A percentile compares a stretch with the other conserved stretches of the same genome.
Conservation (phyloP, 345 rosid species). For the Angophora floribunda region DNA sequence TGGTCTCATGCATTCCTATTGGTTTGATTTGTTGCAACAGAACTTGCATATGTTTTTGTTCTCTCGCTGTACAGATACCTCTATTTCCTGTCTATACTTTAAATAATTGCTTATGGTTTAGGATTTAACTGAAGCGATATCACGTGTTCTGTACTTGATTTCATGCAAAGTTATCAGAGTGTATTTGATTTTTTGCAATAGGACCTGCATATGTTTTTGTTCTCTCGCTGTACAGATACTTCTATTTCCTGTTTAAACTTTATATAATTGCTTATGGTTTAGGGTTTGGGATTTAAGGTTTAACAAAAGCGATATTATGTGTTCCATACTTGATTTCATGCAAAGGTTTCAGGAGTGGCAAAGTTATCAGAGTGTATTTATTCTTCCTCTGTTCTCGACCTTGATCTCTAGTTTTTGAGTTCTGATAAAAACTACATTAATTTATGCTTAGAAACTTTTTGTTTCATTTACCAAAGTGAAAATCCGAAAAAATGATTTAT, state of each 20-base stretch:
- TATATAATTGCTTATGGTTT: neutral
- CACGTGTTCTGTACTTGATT: neutral
- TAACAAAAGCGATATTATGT: neutral
- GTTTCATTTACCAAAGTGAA: neutral
- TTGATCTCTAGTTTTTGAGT: neutral
- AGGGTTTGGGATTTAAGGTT: neutral
- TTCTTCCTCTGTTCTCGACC: neutral
- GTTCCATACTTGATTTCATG: neutral
- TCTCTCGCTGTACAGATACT: neutral
- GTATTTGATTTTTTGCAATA: neutral
- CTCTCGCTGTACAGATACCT: neutral
- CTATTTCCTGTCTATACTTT: neutral
- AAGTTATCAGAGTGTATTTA: neutral
- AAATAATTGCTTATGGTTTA: neutral
- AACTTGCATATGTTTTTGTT: neutral
- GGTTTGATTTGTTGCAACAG: neutral
- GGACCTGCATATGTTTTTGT: neutral
- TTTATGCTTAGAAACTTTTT: neutral
- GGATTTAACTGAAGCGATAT: neutral
- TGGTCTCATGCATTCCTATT: neutral
- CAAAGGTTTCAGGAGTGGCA: neutral
- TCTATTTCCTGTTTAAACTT: neutral
- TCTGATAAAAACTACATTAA: neutral
- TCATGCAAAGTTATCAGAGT: neutral
- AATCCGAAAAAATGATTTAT: neutral